phyloP scores from a whole-genome alignment of 176 grass and related monocot species.

The Areca catechu region DNA sequence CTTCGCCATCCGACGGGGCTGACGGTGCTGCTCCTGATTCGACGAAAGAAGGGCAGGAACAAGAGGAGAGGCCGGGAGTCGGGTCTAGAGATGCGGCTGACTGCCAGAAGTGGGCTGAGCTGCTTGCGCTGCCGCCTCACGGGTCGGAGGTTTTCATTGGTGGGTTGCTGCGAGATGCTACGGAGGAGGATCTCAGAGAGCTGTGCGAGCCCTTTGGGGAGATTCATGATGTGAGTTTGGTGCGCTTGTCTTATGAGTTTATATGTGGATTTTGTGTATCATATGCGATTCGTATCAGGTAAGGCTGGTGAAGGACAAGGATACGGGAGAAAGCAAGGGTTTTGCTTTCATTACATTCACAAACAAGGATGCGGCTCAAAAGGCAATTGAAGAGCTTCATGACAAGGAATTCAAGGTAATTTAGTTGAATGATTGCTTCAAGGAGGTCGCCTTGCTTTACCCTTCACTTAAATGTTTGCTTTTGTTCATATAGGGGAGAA shows the following conservation, averaged over 20 bases:
- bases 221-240: slow-evolving; percentile 55
- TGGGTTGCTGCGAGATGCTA: slow-evolving; percentile 57
- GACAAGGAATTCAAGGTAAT: slow-evolving; percentile 91
- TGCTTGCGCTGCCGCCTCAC: slow-evolving; percentile 66
- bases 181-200: slow-evolving; percentile 64
- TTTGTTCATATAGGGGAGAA: slow-evolving; percentile 58
- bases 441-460: not conserved
- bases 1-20: slow-evolving; percentile 4
- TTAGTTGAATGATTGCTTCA: not conserved
- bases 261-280: not conserved
- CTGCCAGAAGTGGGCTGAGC: slow-evolving; percentile 62
- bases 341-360: slow-evolving; percentile 80
- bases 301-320: slow-evolving; percentile 85
- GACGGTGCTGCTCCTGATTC: slow-evolving; percentile 16
- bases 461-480: not conserved
- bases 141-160: slow-evolving; percentile 89
- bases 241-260: not conserved
- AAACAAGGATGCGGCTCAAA: slow-evolving; percentile 45
- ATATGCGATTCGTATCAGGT: slow-evolving; percentile 39
- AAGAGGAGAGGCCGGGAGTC: not conserved
- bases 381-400: slow-evolving; percentile 61
- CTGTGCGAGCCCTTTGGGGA: slow-evolving; percentile 66
- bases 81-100: slow-evolving; percentile 62
- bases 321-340: slow-evolving; percentile 84
- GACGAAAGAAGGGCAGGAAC: slow-evolving; percentile 21